Conservation (phyloP, 805 yeast species). For the Candida suzukii region DNA sequence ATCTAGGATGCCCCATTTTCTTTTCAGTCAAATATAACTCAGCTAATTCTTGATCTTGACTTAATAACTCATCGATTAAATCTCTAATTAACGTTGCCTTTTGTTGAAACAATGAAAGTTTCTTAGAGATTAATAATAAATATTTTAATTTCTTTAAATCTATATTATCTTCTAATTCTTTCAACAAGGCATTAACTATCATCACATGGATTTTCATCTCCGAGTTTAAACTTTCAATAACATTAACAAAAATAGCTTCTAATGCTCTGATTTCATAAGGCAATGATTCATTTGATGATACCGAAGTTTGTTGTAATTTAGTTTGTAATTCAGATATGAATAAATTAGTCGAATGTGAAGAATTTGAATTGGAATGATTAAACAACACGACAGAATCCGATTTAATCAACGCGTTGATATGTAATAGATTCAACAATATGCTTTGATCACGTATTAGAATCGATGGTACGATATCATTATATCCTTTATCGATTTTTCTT, state of each 20-base stretch:
- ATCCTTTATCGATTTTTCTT: constrained; percentile 40
- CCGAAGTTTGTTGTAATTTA: constrained; percentile 30
- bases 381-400: constrained; percentile 47
- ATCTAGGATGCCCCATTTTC: constrained; percentile 34
- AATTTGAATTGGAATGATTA: constrained; percentile 36
- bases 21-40: constrained; percentile 72
- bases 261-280: constrained; percentile 90
- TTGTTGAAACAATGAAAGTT: constrained; percentile 74
- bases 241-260: constrained; percentile 80
- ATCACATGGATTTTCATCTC: constrained; percentile 84
- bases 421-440: constrained; percentile 40
- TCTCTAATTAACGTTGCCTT: constrained; percentile 79
- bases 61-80: constrained; percentile 76
- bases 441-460: constrained; percentile 40
- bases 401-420: constrained; percentile 45
- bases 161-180: constrained; percentile 74
- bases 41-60: constrained; percentile 81
- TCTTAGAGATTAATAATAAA: constrained; percentile 77
- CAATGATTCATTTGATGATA: constrained; percentile 32
- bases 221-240: constrained; percentile 67
- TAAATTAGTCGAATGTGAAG: constrained; percentile 35
- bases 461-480: constrained; percentile 51
- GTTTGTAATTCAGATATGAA: constrained; percentile 36
- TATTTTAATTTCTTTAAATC: constrained; percentile 75
- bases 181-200: constrained; percentile 63